Percentiles rank a stretch among this genome's conserved stretches.
Evolutionary conservation across 305 asterid species (phyloP).

Genomic region (Fraxinus albicans): DNA sequence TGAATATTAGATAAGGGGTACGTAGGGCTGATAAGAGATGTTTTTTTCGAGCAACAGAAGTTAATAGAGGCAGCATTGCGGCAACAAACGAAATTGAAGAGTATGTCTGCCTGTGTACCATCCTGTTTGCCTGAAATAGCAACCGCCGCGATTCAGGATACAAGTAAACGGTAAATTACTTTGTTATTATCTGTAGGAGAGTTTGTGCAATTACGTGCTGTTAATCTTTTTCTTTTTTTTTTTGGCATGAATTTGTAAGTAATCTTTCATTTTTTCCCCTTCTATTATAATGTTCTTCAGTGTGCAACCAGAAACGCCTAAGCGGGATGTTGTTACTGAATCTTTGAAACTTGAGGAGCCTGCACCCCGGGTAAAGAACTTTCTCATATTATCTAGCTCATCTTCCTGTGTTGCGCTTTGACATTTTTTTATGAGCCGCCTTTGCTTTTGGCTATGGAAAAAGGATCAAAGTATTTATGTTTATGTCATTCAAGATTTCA

Average conservation of each 20-base stretch:
- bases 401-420: neutral
- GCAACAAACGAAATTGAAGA: constrained; percentile 78
- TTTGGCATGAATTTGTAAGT: neutral
- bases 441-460: neutral
- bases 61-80: constrained; percentile 75
- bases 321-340: constrained; percentile 40
- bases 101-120: constrained; percentile 64
- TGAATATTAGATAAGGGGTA: neutral
- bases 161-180: constrained; percentile 45
- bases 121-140: constrained; percentile 49
- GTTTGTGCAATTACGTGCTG: constrained; percentile 3
- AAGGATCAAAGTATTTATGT: neutral
- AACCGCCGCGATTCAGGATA: constrained; percentile 35
- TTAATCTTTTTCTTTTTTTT: neutral
- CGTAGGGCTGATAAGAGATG: neutral
- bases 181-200: neutral
- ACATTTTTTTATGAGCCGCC: neutral
- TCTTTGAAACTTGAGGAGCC: constrained; percentile 63
- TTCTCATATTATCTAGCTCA: neutral
- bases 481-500: neutral
- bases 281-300: constrained; percentile 29
- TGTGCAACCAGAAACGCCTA: constrained; percentile 40
- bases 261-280: neutral
- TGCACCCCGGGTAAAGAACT: constrained; percentile 59
- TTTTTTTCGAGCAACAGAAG: constrained; percentile 49